Base-by-base conservation (phyloP, 345 rosid species). In the Salix koriyanagi region DNA sequence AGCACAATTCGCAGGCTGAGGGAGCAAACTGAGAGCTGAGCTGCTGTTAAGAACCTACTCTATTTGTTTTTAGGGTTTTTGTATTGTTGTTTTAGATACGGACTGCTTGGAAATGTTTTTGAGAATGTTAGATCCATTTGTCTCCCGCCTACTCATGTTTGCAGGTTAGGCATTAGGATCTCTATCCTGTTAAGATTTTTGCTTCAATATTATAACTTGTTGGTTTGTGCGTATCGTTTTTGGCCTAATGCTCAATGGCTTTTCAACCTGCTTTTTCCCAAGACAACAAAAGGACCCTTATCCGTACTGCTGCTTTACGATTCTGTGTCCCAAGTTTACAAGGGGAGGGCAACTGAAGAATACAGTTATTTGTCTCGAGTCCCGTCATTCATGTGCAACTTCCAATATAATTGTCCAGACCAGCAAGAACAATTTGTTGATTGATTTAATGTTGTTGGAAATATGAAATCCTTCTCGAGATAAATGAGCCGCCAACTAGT, bases 1-100 rank as follows among this genome's bases (percentile, higher is more conserved):
- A 89, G 95, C 79, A 89, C 95, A 75, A 87, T 89, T 19, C 70
- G 92, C 12, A 89, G 92, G 74, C 83, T 91, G 74, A 88, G 95
- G 84, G 95, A 89, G 75, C 95, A 89, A 78, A 91, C 91, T 2
- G 90, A 89, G 83, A 84, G 89, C 72, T 91, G 79, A 81, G 66
- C 61, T 75, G 36, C 69, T 52, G 36, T 52, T 13, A 25, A 28
- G 15, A 19, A 3, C 11, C 36, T 15, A 11, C 13, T 61, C 10
- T 26, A 9, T 11, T 36, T 21, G 16, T 41, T 7, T 79, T n/a
- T 23, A 16, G 72, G 72, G 12, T 32, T 13, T 65, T n/a, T 32
- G 69, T 21, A 52, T 12, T 77, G 32, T 39, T 41, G 28, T 21
- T 50, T 72, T 41, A 62, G 74, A 19, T 11, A 25, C 11, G 65